A percentile compares a stretch with the other conserved stretches of the same genome.
These are phyloP conservation scores for Avena atlantica DNA, from an alignment of 176 grass and related monocot genomes.

Conservation along the genomic window DNA sequence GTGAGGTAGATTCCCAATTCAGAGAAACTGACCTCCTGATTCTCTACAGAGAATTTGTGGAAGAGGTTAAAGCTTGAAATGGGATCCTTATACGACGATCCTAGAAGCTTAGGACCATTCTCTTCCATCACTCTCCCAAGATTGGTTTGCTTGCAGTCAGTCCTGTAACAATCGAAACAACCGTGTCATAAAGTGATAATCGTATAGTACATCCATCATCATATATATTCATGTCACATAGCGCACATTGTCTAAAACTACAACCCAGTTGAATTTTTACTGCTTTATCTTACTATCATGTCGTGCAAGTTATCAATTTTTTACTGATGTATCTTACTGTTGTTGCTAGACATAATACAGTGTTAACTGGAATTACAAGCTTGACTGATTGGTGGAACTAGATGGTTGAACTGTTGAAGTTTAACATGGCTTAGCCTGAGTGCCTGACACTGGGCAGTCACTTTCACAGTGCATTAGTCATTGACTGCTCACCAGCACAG, in stretches of 20 bases:
- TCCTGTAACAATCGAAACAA: constrained; percentile 48
- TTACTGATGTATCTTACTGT: background rate
- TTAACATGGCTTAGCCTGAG: background rate
- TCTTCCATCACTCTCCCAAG: constrained; percentile 85
- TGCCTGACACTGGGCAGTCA: background rate
- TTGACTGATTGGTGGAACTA: background rate
- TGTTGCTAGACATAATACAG: background rate
- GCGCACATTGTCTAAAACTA: background rate
- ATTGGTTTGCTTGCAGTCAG: constrained; percentile 71
- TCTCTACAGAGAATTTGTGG: constrained; percentile 57
- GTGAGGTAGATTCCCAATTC: background rate
- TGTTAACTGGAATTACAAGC: background rate
- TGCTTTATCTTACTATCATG: background rate
- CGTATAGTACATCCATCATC: background rate
- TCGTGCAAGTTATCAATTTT: background rate
- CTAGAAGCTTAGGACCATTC: constrained; percentile 67
- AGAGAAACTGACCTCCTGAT: constrained; percentile 68
- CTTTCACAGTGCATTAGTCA: background rate
- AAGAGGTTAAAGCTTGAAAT: constrained; percentile 71
- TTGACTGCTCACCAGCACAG: background rate
- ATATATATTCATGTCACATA: background rate
- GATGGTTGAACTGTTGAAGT: background rate
- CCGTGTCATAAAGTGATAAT: background rate
- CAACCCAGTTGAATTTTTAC: background rate
- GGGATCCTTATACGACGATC: constrained; percentile 77